Evolutionary conservation across 2,329 filamentous ascomycete species (phyloP).

Genomic region (Neurospora sp.): DNA sequence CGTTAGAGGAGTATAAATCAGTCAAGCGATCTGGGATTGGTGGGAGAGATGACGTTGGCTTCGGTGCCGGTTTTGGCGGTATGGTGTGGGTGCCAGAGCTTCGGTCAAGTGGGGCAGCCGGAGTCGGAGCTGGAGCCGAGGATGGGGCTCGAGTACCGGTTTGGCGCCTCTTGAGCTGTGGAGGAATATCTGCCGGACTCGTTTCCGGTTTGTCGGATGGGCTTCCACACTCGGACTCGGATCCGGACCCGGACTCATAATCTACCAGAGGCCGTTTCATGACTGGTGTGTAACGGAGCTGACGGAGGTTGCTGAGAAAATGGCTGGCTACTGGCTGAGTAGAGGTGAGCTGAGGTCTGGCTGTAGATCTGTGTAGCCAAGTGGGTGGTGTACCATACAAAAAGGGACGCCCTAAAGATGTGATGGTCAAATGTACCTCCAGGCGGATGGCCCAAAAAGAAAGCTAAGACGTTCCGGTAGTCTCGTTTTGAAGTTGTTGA

Average conservation of each 20-base stretch:
- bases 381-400: not conserved
- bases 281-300: not conserved
- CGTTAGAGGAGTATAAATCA: constrained; percentile 78
- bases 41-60: constrained; percentile 37
- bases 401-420: not conserved
- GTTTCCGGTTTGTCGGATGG: not conserved
- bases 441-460: not conserved
- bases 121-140: constrained; percentile 18
- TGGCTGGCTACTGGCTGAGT: not conserved
- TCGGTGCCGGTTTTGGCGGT: not conserved
- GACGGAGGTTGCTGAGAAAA: not conserved
- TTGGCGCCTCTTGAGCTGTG: not conserved
- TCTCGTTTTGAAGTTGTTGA: not conserved
- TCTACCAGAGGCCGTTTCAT: not conserved
- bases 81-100: not conserved
- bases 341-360: not conserved
- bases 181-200: not conserved
- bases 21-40: constrained; percentile 74
- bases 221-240: not conserved
- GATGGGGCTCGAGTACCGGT: not conserved
- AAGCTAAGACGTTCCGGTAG: not conserved
- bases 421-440: not conserved
- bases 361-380: not conserved
- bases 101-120: constrained; percentile 1
- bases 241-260: not conserved